Base-by-base conservation (phyloP, 208 protist genomes). In the Acanthamoeba lenticulata region DNA sequence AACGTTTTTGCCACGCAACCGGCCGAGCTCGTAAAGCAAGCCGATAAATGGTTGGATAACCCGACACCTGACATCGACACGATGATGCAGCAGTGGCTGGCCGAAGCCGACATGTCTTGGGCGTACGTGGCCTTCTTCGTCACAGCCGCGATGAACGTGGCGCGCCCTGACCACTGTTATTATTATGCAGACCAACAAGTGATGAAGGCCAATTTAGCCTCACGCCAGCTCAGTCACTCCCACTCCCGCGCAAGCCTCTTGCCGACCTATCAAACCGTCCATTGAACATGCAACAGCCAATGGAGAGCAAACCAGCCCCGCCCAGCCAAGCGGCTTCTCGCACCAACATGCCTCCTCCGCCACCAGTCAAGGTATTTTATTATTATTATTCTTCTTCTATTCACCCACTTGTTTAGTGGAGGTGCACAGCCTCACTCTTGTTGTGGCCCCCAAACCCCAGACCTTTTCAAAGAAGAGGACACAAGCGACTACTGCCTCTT, bases 1-100 rank as follows among this genome's bases (percentile, higher is more conserved):
- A 45, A 74, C 15, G 40, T 92, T 21, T 92, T 92, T 40, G 86
- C 92, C 21, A 40, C 32, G 13, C 79, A 88, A n/a, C 69, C 69
- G 11, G 15, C 69, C 24, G 69, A 79, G 38, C 24, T 79, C 34
- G 15, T 42, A 3, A 17, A 13, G 29, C 36, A 89, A 4, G 52
- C 81, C 5, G 52, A 65, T 3, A 4, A 52, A 21, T 36, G 11
- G 52, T 29, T 92, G 24, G 38, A 65, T 24, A 67, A 92, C 24
- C 86, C 86, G 29, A 47, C 86, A 5, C 19, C 34, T 15, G 86
- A 42, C 32, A 38, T 92, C 60, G 62, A 47, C 5, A 24, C 3
- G 7, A 67, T 29, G 40, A 45, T 92, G 52, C 11, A 65, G n/a
- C n/a, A 65, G n/a, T 57, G 34, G 86, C 38, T 92, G 5, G 40